Evolutionary conservation across 1,139 yeast genomes (phyloP), one percentile per base, ranked within the genome.

Genomic region (Pichia sp.): DNA sequence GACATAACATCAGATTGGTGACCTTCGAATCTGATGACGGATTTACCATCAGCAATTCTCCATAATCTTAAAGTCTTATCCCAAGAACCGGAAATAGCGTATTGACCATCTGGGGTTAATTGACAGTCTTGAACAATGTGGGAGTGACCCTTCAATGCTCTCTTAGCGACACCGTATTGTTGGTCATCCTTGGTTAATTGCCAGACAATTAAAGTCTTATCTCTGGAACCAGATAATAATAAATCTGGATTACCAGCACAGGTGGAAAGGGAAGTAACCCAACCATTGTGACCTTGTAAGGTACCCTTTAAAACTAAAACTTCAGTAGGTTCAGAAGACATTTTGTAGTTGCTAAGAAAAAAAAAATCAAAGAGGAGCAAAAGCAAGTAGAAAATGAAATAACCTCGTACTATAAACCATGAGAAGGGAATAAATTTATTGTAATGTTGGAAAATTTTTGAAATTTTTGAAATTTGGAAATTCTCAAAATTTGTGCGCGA

Each of bases 221-320:
- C 99, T 79, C 99, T 86, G 69, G 98, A 92, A 71, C 94, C 96
- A 67, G 98, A 94, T 73, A 92, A 81, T 68, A 92, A 84, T 69
- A 92, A 78, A 74, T 94, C 97, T 75, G 98, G 98, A 82, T 88
- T 88, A 71, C 92, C 92, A 67, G 92, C 86, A 69, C 96, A 84
- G 76, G 97, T 92, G 75, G 97, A 95, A 67, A 92, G 81, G 72
- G 97, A 82, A 61, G 99, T 92, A 69, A 92, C 98, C 97, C 97
- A 92, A 67, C 81, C 83, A 75, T 75, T 76, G 81, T 78, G 84
- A 68, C 83, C 71, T 79, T 90, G 96, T 72, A 92, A 85, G 81
- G 97, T 86, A 73, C 97, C 97, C 83, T 97, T 90, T 73, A 92
- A 86, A 73, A 90, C 96, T 79, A 92, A 83, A 82, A 90, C 95